Conservation (phyloP, 2,329 filamentous ascomycete genomes). For the Neodidymelliopsis sp. region DNA sequence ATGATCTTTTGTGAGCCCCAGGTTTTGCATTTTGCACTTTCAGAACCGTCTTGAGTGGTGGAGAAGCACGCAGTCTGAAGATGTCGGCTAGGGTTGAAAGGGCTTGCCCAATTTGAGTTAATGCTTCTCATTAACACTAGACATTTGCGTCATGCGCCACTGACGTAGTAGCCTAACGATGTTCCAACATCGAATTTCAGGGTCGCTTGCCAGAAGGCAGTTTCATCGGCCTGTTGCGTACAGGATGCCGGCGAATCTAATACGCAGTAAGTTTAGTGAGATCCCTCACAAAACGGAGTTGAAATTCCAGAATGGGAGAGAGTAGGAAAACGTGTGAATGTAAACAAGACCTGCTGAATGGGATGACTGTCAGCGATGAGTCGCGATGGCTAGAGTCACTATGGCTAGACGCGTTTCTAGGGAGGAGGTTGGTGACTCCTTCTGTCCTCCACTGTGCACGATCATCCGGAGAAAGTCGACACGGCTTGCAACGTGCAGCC, state of each 20-base stretch:
- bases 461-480: conserved; percentile 3
- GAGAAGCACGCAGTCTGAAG: neutral
- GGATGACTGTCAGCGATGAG: neutral
- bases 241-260: neutral
- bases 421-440: no score
- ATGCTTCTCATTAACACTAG: conserved; percentile 2
- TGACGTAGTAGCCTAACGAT: conserved; percentile 19
- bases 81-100: neutral
- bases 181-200: conserved; percentile 15
- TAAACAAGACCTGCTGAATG: neutral
- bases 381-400: no score
- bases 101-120: conserved; percentile 2
- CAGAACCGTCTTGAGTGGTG: neutral
- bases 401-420: no score
- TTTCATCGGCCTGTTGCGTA: neutral
- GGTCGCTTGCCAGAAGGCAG: neutral
- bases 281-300: neutral
- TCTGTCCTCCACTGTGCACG: no score
- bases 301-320: neutral
- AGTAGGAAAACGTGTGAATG: neutral
- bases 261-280: neutral
- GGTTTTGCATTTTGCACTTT: neutral
- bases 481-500: neutral
- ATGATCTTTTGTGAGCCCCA: neutral
- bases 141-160: conserved; percentile 7